Evolutionary conservation across 306 rosid species (phyloP).

Genomic region (Datisca glomerata): DNA sequence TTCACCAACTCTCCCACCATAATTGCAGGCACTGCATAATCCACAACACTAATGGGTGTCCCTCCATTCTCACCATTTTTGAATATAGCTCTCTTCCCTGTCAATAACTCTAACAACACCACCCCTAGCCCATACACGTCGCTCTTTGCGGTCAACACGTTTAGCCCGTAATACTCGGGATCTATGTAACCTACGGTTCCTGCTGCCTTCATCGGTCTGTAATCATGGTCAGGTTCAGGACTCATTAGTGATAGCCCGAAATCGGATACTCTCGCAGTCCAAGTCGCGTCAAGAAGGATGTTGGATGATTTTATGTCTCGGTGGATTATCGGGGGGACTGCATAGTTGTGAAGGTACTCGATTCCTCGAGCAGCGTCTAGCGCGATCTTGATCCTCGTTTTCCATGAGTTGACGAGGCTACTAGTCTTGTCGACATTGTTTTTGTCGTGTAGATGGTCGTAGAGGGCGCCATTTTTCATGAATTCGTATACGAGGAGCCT

Average conservation of each 20-base stretch:
- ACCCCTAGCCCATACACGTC: conserved; percentile 91
- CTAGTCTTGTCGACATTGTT: conserved; percentile 45
- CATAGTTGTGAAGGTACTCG: conserved; percentile 83
- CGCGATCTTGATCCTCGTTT: conserved; percentile 74
- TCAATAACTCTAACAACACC: conserved; percentile 72
- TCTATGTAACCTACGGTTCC: conserved; percentile 92
- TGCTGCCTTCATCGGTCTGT: conserved; percentile 48
- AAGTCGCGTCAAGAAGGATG: conserved; percentile 54
- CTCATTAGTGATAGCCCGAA: conserved; percentile 78
- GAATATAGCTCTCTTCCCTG: conserved; percentile 88
- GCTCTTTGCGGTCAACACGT: conserved; percentile 74
- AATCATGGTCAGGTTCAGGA: conserved; percentile 40
- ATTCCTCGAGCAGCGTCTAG: conserved; percentile 87
- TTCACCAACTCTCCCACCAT: conserved; percentile 53
- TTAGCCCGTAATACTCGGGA: conserved; percentile 90
- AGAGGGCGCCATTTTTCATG: conserved; percentile 84
- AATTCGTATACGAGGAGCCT: conserved; percentile 75
- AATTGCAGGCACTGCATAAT: conserved; percentile 67
- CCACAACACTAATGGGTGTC: conserved; percentile 52
- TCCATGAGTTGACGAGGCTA: conserved; percentile 64
- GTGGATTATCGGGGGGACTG: conserved; percentile 90
- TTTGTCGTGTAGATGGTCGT: conserved; percentile 62
- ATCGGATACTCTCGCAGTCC: conserved; percentile 86
- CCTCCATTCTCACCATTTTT: conserved; percentile 44
- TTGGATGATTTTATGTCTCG: conserved; percentile 86